Percentiles rank a stretch among this genome's conserved stretches.
Evolutionary conservation across 495 filamentous ascomycete species (phyloP).

Genomic region (Daldinia childiae): DNA sequence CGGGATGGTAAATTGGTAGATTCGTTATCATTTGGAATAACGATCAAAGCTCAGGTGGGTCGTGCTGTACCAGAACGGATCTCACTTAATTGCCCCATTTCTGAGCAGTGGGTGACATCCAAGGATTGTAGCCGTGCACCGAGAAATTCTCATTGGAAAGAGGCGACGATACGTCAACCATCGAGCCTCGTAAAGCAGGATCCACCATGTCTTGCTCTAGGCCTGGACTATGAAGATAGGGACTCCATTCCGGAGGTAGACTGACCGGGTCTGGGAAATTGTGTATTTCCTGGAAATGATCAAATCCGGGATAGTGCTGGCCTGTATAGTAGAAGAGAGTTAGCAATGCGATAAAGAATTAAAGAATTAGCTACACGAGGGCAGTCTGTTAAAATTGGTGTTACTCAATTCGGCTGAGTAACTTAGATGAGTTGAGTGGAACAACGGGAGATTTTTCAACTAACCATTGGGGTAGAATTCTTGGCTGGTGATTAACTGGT

Average conservation of each 20-base stretch:
- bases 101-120: conserved; percentile 44
- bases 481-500: conserved; percentile 42
- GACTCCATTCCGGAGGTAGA: conserved; percentile 41
- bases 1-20: conserved; percentile 15
- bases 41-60: conserved; percentile 18
- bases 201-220: conserved; percentile 46
- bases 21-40: conserved; percentile 17
- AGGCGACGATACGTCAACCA: conserved; percentile 43
- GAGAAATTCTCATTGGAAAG: conserved; percentile 41
- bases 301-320: conserved; percentile 42
- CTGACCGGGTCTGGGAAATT: conserved; percentile 34
- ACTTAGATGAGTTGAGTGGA: conserved; percentile 1
- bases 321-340: conserved; percentile 25
- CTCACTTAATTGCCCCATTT: conserved; percentile 46
- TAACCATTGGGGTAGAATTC: conserved; percentile 45
- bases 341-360: conserved; percentile 14
- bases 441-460: conserved; percentile 15
- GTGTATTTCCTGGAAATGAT: conserved; percentile 43
- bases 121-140: conserved; percentile 39
- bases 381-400: background rate
- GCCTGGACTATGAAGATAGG: conserved; percentile 38
- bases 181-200: conserved; percentile 43
- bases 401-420: conserved; percentile 4
- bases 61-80: conserved; percentile 1
- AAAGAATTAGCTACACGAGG: background rate